A percentile compares a stretch with the other conserved stretches of the same genome.
Conservation (phyloP, 139 green algal species). For the Diplosphaera chodatii region DNA sequence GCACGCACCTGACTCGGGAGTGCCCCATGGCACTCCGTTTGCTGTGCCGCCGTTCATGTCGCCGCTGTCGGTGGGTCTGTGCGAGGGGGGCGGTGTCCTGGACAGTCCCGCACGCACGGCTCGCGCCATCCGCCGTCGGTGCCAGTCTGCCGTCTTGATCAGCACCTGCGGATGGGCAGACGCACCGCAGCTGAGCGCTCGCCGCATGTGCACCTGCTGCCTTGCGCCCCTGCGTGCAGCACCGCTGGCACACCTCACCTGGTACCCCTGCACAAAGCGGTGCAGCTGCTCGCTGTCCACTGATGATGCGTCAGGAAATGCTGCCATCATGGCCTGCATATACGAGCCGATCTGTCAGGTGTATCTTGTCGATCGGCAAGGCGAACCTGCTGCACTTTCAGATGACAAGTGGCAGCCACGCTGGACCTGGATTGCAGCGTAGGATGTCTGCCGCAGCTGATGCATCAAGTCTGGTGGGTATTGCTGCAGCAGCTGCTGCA, state of each 20-base stretch:
- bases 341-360: no score
- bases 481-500: conserved; percentile 1
- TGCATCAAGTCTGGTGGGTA: conserved; percentile 16
- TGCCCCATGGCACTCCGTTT: not conserved
- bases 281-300: not conserved
- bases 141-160: not conserved
- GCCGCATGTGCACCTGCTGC: no score
- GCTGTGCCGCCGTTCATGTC: not conserved
- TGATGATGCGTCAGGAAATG: not conserved
- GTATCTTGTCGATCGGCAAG: no score
- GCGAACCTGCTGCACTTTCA: no score
- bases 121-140: not conserved
- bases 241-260: no score
- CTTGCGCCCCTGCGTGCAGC: no score
- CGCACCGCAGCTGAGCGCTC: no score
- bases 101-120: not conserved
- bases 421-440: not conserved
- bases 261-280: not conserved
- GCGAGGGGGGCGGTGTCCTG: not conserved
- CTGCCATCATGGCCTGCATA: conserved; percentile 1
- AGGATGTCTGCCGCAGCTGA: conserved; percentile 12
- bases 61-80: not conserved
- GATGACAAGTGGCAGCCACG: no score
- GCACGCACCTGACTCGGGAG: not conserved
- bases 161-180: not conserved